Base-by-base conservation (phyloP, 2,329 filamentous ascomycete genomes). In the Trichoderma koningiopsis region DNA sequence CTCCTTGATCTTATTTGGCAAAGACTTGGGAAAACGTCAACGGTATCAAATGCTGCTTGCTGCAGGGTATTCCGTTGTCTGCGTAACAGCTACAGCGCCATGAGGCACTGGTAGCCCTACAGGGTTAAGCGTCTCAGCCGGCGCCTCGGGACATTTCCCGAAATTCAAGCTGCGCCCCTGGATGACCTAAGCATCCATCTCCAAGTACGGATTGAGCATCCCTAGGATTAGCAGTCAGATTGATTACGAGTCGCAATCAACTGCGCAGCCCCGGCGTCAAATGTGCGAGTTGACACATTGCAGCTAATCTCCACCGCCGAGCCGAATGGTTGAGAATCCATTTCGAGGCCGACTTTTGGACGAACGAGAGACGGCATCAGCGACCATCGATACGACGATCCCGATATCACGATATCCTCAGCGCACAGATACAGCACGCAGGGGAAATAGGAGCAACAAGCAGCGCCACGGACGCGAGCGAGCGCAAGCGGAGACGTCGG, bases 141-240 rank as follows among this genome's bases (percentile, higher is more conserved):
- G 63, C 63, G 63, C 61, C 56, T 61, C 56, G 65, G 65, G 56
- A 60, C 19, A 61, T 47, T 35, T 37, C 53, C 64, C 58, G 68
- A 68, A 58, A 57, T 56, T 43, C 59, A 52, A 69, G 57, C 70
- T 68, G 65, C 63, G 69, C 72, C 73, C 70, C 68, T 72, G 73
- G 61, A 75, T 75, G 73, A 75, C 73, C 71, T 74, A 75, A 75
- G 72, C 73, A 65, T 22, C n/a, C 73, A 65, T 16, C 14, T 43
- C 37, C 37, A 40, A 49, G 55, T 52, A 58, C 63, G 53, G 37
- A 37, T 52, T 35, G n/a, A 55, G 19, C 35, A 31, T 40, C 43
- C 29, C 24, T 55, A 29, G 55, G 47, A 33, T 65, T 65, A 53
- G 37, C 27, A 37, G 37, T 27, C 62, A 31, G 62, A 65, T 56